These are phyloP conservation scores for Candida verbasci DNA, from an alignment of 805 yeast species.

Conservation along the genomic window DNA sequence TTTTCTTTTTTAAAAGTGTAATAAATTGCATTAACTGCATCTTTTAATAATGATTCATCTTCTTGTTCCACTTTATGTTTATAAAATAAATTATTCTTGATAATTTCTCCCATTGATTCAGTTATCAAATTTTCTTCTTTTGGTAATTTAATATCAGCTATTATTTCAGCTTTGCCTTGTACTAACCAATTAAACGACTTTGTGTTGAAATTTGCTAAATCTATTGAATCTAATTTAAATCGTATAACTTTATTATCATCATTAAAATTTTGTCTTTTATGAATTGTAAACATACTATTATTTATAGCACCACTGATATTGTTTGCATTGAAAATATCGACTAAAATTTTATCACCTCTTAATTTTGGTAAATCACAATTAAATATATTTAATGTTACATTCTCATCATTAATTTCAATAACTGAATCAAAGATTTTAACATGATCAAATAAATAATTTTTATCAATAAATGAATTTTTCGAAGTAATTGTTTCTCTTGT, in stretches of 20 bases:
- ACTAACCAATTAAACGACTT: slow-evolving; percentile 61
- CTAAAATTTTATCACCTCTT: slow-evolving; percentile 51
- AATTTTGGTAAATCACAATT: slow-evolving; percentile 62
- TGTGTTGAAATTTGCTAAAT: slow-evolving; percentile 27
- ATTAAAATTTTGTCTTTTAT: slow-evolving; percentile 54
- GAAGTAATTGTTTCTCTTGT: slow-evolving; percentile 21
- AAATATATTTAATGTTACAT: slow-evolving; percentile 51
- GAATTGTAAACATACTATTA: slow-evolving; percentile 71
- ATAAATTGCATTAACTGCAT: slow-evolving; percentile 39
- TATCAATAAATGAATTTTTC: slow-evolving; percentile 17
- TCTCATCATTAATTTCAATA: slow-evolving; percentile 31
- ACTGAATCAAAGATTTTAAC: slow-evolving; percentile 51
- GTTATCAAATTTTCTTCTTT: slow-evolving; percentile 17
- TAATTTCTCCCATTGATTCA: slow-evolving; percentile 19
- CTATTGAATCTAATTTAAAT: slow-evolving; percentile 39
- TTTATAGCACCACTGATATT: slow-evolving; percentile 72
- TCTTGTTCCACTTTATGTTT: slow-evolving; percentile 2
- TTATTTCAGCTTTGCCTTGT: slow-evolving; percentile 64
- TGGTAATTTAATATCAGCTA: slow-evolving; percentile 73
- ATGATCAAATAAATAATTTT: slow-evolving; percentile 28
- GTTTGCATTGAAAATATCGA: slow-evolving; percentile 67
- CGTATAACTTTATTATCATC: slow-evolving; percentile 27
- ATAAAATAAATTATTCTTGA: slow-evolving; percentile 20
- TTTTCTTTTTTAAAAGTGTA: slow-evolving; percentile 29
- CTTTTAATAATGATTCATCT: slow-evolving; percentile 27